Conservation (phyloP, 2,329 filamentous ascomycete genomes). For the Botrytis squamosa region DNA sequence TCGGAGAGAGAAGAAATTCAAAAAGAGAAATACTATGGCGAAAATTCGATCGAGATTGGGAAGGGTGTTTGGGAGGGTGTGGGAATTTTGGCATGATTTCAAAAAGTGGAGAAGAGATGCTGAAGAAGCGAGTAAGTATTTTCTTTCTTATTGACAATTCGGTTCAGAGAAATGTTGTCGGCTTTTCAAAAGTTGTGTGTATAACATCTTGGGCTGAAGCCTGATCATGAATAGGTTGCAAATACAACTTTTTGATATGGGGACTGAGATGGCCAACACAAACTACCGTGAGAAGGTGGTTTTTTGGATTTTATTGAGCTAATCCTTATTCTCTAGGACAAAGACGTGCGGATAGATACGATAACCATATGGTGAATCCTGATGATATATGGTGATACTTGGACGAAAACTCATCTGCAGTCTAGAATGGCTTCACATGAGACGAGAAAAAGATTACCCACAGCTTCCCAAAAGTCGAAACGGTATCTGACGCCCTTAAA, state of each 20-base stretch:
- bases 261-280: too few relatives aligned
- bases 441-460: too few relatives aligned
- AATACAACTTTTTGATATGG: neutral
- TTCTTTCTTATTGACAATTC: neutral
- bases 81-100: neutral
- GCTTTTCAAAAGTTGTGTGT: neutral
- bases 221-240: neutral
- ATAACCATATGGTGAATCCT: slow-evolving; percentile 7
- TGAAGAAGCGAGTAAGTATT: neutral
- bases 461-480: too few relatives aligned
- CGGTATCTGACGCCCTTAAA: too few relatives aligned
- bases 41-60: neutral
- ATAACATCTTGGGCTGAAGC: too few relatives aligned
- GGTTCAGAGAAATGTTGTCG: neutral
- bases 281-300: neutral
- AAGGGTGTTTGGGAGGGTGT: neutral
- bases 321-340: neutral
- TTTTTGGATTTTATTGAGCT: neutral
- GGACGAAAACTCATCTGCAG: too few relatives aligned
- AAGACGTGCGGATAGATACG: slow-evolving; percentile 11
- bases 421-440: neutral
- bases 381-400: slow-evolving; percentile 8
- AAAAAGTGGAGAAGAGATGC: neutral
- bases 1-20: neutral
- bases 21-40: neutral